These are phyloP conservation scores for Acanthamoeba culbertsoni DNA, from an alignment of 208 protist species.

Conservation along the genomic window DNA sequence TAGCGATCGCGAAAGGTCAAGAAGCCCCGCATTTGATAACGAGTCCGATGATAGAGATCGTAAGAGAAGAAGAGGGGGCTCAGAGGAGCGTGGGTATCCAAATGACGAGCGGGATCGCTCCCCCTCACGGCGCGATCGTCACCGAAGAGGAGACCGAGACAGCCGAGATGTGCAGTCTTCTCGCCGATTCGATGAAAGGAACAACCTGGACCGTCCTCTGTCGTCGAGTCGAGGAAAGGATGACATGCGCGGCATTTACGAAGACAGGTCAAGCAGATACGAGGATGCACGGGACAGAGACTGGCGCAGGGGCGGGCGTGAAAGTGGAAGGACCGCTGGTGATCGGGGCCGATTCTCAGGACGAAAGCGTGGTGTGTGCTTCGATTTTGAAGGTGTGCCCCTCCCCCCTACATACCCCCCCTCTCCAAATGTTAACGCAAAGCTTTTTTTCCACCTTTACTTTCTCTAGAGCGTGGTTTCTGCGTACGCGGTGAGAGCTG, in stretches of 20 bases:
- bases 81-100: background rate
- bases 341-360: background rate
- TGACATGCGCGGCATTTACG: background rate
- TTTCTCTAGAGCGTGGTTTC: background rate
- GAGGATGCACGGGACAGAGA: background rate
- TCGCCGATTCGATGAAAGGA: background rate
- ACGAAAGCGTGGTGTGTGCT: background rate
- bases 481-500: background rate
- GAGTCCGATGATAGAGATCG: background rate
- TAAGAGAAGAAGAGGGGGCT: background rate
- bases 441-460: background rate
- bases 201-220: background rate
- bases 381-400: constrained; percentile 14
- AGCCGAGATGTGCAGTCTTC: background rate
- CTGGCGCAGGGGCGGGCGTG: background rate
- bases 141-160: background rate
- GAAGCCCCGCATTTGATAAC: background rate
- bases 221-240: background rate
- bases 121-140: background rate
- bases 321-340: background rate
- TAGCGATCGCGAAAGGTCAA: background rate
- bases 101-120: background rate
- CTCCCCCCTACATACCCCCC: background rate
- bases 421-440: background rate
- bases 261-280: background rate